Base-by-base conservation (phyloP, 768 basidiomycete species). In the Paxillus rubicundulus region DNA sequence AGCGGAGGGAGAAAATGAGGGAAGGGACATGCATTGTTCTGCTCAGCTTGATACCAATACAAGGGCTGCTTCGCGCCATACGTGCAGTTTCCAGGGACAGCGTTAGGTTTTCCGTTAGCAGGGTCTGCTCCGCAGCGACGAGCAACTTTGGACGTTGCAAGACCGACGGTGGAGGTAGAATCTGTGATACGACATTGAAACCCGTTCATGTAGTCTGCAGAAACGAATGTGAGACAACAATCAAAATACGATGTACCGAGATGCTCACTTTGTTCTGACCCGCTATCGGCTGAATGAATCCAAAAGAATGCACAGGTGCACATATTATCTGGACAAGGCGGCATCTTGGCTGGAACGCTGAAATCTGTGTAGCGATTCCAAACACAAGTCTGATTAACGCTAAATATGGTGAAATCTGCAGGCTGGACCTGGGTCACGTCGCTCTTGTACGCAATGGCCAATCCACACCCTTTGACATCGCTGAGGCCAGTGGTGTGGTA, bases 391-490 rank as follows among this genome's bases (percentile, higher is more conserved):
- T 86, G 84, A 62, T 89, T 89, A 12, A 88, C 78, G 51, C 82
- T 85, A 66, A 90, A 89, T 10, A 90, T 72, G 0, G 82, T 78
- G 60, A 90, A 85, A 68, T 89, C 86, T 40, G 76, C 79, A 0
- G 87, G 87, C 60, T 82, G 67, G 7, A 91, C 78, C 0, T 76
- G 58, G 0, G 64, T 69, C 1, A 75, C 80, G 58, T 89, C 74
- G 56, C 68, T 79, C 65, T 87, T 84, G 72, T 92, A 90, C n/a
- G 86, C 79, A 56, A 92, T 90, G 0, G 81, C 87, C 30, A 92
- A 71, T 1, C 79, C 81, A 62, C 86, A 88, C 10, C 86, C 85
- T 45, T 74, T 77, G 33, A 84, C 65, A 57, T 85, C 84, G 48
- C 74, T 65, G 0, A 77, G 42, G 0, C 80, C 81, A 0, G 69